Base-by-base conservation (phyloP, 2,329 filamentous ascomycete genomes). In the Clathrospora elynae region DNA sequence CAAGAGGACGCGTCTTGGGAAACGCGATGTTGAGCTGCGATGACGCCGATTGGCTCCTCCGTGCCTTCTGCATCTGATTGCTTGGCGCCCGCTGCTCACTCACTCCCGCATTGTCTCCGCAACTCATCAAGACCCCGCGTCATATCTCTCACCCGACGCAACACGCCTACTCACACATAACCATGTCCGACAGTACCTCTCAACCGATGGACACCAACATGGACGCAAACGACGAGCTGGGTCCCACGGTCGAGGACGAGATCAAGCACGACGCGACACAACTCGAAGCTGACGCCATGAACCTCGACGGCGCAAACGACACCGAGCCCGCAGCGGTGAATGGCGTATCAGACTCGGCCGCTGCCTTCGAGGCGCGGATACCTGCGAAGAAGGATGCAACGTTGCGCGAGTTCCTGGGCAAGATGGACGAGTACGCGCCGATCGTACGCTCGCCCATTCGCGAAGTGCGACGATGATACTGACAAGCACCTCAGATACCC, bases 381-480 rank as follows among this genome's bases (percentile, higher is more conserved):
- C 85, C 87, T 1, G 85, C 86, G 37, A 89, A 90, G 68, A 97
- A 97, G 73, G 93, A 99, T 73, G 86, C 87, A 13, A 95, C 88
- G 25, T 75, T 99, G 55, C 87, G 91, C 65, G 92, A 97, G 72
- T 96, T 99, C 66, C 73, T 99, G 12, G 81, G 82, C 53, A 96
- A 96, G 78, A 97, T 99, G 86, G 93, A 99, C 67, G 93, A 99
- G 64, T 97, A 93, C 73, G 90, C 93, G 48, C 93, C 93, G 8
- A 96, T 99, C 63, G 91, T 96, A 80, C 54, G 87, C 75, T 32
- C n/a, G n/a, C n/a, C n/a, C n/a, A n/a, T n/a, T n/a, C n/a, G n/a
- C n/a, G n/a, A n/a, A n/a, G n/a, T n/a, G n/a, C n/a, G n/a, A n/a
- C n/a, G n/a, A n/a, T n/a, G n/a, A n/a, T 30, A 35, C 53, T 62